Percentiles rank a stretch among this genome's conserved stretches.
phyloP scores from a whole-genome alignment of 2,329 filamentous ascomycete species.

The Claviceps pazoutovae region DNA sequence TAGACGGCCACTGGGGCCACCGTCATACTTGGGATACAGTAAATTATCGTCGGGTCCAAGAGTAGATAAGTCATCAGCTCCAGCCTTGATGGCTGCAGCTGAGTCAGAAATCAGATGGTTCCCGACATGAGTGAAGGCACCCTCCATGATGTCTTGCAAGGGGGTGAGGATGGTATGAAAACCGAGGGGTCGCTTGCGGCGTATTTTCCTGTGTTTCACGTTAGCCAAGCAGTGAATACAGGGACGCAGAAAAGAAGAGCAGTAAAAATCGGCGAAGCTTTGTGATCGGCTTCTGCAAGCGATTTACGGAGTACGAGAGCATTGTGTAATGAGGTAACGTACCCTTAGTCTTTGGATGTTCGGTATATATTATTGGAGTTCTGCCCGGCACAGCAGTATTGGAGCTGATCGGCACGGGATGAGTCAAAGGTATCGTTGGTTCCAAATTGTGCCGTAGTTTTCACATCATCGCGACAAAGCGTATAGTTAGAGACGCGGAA shows the following conservation, averaged over 20 bases:
- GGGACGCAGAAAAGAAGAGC: background rate
- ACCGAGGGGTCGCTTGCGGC: constrained; percentile 4
- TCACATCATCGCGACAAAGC: constrained; percentile 26
- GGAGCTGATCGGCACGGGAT: constrained; percentile 14
- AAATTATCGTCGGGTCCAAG: constrained; percentile 69
- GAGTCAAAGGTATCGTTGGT: constrained; percentile 16
- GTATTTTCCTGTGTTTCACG: background rate
- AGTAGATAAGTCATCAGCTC: constrained; percentile 57
- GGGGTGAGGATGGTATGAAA: constrained; percentile 5
- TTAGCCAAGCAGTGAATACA: background rate
- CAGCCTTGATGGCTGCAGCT: constrained; percentile 75
- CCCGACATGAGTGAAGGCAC: constrained; percentile 74
- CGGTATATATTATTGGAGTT: background rate
- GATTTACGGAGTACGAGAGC: background rate
- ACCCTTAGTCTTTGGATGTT: constrained; percentile 4
- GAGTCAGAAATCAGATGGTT: constrained; percentile 79
- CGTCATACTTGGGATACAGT: constrained; percentile 56
- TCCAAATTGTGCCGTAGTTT: constrained; percentile 16
- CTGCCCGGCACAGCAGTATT: constrained; percentile 9
- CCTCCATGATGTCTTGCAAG: constrained; percentile 49
- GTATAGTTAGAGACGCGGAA: constrained; percentile 9
- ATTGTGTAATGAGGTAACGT: background rate
- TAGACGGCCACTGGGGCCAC: constrained; percentile 43
- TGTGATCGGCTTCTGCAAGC: background rate
- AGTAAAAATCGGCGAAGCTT: background rate